Base-by-base conservation (phyloP, 2,329 filamentous ascomycete genomes). In the Paecilomyces sp. region DNA sequence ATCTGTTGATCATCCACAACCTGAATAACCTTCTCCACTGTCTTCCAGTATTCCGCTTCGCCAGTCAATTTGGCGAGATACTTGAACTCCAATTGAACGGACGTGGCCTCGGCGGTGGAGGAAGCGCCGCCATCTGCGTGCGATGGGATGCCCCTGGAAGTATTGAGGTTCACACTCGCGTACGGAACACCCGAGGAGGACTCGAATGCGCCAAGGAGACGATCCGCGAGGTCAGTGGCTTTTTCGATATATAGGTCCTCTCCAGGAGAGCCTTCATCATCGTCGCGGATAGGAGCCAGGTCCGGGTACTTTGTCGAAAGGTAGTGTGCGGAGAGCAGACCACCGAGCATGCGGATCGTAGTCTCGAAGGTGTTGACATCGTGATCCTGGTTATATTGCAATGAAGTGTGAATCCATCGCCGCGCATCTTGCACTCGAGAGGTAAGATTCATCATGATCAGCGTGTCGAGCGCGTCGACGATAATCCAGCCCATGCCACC, bases 361-460 rank as follows among this genome's bases (percentile, higher is more conserved):
- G 65, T 68, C 58, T 69, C 64, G 31, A 69, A 70, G 3, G 67
- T 67, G 50, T 64, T 70, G n/a, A 70, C 68, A 72, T 97, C 91
- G 73, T 97, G 92, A 68, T 97, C 83, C 74, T 96, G 91, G 61
- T 97, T 88, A 77, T 95, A 97, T 11, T 87, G 88, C 63, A 97
- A 77, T 7, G 87, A 87, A 3, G 86, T 88, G 1, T 90, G 83
- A 55, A 99, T 86, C 94, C 94, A 99, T 70, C 96, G 85, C 59
- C 93, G 84, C 30, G 94, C 93, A 69, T 95, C 87, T 41, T 87
- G 83, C 47, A 99, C 83, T 62, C 92, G 87, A 33, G 86, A 89
- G 13, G 93, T 97, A 64, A 96, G 82, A 74, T 97, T 97, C 94
- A 99, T 99, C 62, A 99, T 81, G 79, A 99, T 99, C 82, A 97